Percentiles rank a stretch among this genome's conserved stretches.
These are phyloP conservation scores for Uncinocarpus reesii DNA, from an alignment of 2,329 filamentous ascomycete genomes.

Conservation along the genomic window DNA sequence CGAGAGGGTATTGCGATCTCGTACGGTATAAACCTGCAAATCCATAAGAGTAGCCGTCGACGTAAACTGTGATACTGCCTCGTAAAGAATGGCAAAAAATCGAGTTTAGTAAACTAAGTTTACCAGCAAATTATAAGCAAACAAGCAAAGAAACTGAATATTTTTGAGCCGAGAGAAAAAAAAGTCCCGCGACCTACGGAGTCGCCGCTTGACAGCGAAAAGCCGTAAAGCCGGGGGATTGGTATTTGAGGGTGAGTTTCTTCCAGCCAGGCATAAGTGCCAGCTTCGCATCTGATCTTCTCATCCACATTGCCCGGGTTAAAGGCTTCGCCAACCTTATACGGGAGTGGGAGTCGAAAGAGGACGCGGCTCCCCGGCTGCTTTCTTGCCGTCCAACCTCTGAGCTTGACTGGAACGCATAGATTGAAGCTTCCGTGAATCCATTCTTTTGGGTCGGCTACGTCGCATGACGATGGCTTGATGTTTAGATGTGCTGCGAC, in stretches of 20 bases:
- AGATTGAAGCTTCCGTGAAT: conserved; percentile 17
- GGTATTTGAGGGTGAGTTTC: conserved; percentile 13
- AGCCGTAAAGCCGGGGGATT: conserved; percentile 15
- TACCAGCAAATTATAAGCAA: too few relatives aligned
- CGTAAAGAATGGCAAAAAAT: too few relatives aligned
- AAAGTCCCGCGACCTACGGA: too few relatives aligned
- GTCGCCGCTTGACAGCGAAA: conserved; percentile 20
- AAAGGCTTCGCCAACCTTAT: conserved; percentile 10
- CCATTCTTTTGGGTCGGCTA: conserved; percentile 13
- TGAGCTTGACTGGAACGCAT: conserved; percentile 14
- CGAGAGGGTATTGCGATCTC: too few relatives aligned
- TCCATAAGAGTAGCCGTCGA: too few relatives aligned
- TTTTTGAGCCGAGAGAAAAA: too few relatives aligned
- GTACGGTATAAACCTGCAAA: too few relatives aligned
- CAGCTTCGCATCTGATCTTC: conserved; percentile 17
- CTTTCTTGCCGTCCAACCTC: neutral
- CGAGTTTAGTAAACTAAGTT: too few relatives aligned
- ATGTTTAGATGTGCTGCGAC: conserved; percentile 11
- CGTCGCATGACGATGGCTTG: conserved; percentile 4
- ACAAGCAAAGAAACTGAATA: too few relatives aligned
- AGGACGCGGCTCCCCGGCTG: neutral
- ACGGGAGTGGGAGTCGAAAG: conserved; percentile 13
- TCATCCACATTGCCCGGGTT: conserved; percentile 13
- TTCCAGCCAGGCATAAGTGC: conserved; percentile 15
- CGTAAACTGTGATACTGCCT: too few relatives aligned